A percentile compares a stretch with the other conserved stretches of the same genome.
These are phyloP conservation scores for Casaregolazyma suthepensis DNA, from an alignment of 1,139 yeast genomes.

Conservation along the genomic window DNA sequence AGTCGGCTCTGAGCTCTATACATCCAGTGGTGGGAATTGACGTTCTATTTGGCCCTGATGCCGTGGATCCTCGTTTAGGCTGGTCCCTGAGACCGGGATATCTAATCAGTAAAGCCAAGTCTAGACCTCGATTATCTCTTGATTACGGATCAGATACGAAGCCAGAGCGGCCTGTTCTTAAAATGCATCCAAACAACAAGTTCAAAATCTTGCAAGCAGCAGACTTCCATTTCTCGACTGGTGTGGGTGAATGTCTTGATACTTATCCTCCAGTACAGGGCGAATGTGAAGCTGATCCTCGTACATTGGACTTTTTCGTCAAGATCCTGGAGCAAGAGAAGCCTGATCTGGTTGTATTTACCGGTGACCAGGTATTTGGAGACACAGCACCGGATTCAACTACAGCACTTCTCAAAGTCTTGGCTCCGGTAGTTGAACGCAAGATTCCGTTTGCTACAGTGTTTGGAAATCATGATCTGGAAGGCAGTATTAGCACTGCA, in stretches of 20 bases:
- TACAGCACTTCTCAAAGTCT: slow-evolving; percentile 68
- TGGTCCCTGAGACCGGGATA: slow-evolving; percentile 48
- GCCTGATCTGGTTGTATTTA: slow-evolving; percentile 75
- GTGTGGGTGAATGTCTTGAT: slow-evolving; percentile 68
- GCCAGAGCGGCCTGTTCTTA: slow-evolving; percentile 33
- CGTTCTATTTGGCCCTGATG: slow-evolving; percentile 64
- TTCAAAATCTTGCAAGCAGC: slow-evolving; percentile 81
- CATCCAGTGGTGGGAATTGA: slow-evolving; percentile 36
- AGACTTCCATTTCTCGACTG: slow-evolving; percentile 78
- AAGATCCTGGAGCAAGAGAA: slow-evolving; percentile 59
- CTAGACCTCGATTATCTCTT: slow-evolving; percentile 33
- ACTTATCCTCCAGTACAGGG: slow-evolving; percentile 42
- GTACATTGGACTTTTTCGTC: slow-evolving; percentile 58
- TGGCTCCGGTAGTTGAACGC: slow-evolving; percentile 61
- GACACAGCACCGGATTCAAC: slow-evolving; percentile 68
- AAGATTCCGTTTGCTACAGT: slow-evolving; percentile 76
- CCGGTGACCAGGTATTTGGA: slow-evolving; percentile 85
- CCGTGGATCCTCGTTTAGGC: slow-evolving; percentile 68
- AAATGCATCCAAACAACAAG: slow-evolving; percentile 37
- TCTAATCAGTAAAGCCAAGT: slow-evolving; percentile 19
- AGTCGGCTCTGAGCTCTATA: not conserved
- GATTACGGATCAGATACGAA: slow-evolving; percentile 33
- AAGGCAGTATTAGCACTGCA: slow-evolving; percentile 58
- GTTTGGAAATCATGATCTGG: slow-evolving; percentile 81
- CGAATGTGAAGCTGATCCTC: slow-evolving; percentile 67